A percentile compares a stretch with the other conserved stretches of the same genome.
These are phyloP conservation scores for Eimeria falciformis DNA, from an alignment of 169 alveolate species.

Conservation along the genomic window DNA sequence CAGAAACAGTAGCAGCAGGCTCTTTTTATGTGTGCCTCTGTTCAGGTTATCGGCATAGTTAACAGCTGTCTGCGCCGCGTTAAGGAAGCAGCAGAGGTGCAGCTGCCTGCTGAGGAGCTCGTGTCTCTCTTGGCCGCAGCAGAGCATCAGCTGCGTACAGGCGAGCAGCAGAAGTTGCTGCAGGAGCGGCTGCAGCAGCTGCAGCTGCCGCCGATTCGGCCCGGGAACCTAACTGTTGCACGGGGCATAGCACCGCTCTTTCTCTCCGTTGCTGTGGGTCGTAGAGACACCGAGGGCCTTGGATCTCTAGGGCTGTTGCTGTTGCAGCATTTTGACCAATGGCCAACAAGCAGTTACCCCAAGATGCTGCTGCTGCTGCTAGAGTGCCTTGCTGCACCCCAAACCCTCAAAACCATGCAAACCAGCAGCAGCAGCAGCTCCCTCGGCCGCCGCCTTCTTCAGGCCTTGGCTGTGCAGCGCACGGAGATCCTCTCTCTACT, in stretches of 20 bases:
- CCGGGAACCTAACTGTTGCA: constrained; percentile 46
- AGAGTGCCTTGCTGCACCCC: constrained; percentile 24
- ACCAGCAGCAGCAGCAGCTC: constrained; percentile 22
- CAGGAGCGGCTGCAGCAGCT: constrained; percentile 58
- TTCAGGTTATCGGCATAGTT: constrained; percentile 70
- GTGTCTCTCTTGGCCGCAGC: constrained; percentile 53
- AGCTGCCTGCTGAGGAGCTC: constrained; percentile 54
- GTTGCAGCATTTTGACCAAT: constrained; percentile 40
- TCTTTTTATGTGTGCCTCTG: not conserved
- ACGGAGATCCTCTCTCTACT: not conserved
- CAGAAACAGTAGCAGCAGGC: not conserved
- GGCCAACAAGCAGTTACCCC: constrained; percentile 49
- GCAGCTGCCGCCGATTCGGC: constrained; percentile 55
- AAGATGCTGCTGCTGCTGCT: constrained; percentile 53
- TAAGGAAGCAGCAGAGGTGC: constrained; percentile 53
- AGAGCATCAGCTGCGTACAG: constrained; percentile 60
- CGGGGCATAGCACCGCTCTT: constrained; percentile 59
- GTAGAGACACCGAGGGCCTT: constrained; percentile 29
- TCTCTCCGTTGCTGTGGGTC: constrained; percentile 28
- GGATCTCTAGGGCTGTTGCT: constrained; percentile 62
- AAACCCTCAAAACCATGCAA: constrained; percentile 28
- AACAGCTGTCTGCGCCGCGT: constrained; percentile 75
- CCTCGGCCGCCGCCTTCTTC: constrained; percentile 23
- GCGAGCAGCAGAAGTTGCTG: constrained; percentile 54
- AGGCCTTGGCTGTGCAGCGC: not conserved